Base-by-base conservation (phyloP, 768 basidiomycete genomes). In the Boletus eberwhitei region DNA sequence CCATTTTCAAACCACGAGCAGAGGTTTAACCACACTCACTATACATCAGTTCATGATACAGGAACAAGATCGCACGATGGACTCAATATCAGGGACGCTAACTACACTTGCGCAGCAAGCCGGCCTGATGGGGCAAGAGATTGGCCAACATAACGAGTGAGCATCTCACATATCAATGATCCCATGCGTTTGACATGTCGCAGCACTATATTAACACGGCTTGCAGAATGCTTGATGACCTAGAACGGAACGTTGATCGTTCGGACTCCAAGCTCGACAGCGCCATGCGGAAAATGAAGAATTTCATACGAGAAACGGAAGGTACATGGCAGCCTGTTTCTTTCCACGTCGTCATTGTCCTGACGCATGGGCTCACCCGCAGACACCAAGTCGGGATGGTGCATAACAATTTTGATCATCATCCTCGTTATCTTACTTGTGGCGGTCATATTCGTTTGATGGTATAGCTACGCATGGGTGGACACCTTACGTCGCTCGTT, bases 321-420 rank as follows among this genome's bases (percentile, higher is more conserved):
- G 84, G 86, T 83, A 48, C 38, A 13, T 8, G 7, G 17, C 2
- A 19, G 13, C 5, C 24, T 19, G 29, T 35, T 29, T 29, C 8
- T 12, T 6, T 44, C 16, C 7, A 6, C 14, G 2, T 24, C 12
- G 16, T 40, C 17, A 2, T 31, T 12, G 7, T 29, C n/a, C 46
- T 66, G n/a, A 60, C 5, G 13, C 29, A 44, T 22, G 29, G 5
- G 40, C 37, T 19, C 48, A 48, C 14, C 29, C 13, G 9, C 65
- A 87, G 94, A 93, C 68, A 89, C 86, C 39, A 88, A 88, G 57
- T 93, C 90, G 35, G 89, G 90, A 32, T 97, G 90, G 87, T 93
- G 91, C 67, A 88, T 98, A 50, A 78, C 85, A 32, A 83, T 95
- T 51, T 77, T 98, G 31, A 90, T 92, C 38, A 77, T 93, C 36